Base-by-base conservation (phyloP, 2,329 filamentous ascomycete species). In the Furcasterigmium sp. region DNA sequence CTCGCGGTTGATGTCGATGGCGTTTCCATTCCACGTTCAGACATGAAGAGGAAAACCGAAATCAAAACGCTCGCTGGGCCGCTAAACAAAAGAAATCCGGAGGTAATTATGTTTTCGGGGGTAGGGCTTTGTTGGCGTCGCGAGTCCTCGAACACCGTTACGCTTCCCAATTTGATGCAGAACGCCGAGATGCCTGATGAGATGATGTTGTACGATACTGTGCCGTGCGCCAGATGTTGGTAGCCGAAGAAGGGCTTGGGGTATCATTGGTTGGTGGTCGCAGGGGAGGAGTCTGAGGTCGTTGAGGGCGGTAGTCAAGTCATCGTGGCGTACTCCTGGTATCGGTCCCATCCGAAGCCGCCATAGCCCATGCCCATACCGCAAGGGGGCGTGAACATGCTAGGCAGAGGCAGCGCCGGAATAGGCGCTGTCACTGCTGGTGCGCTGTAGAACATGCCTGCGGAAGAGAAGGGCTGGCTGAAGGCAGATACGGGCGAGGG, bases 291-390 rank as follows among this genome's bases (percentile, higher is more conserved):
- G 57, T 69, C 63, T 58, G 62, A 65, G 60, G 67, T 62, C 59
- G 61, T 64, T 51, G 68, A 60, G 61, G 67, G 58, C 80, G 75
- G 67, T 80, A 78, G 75, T 87, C 86, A 96, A 74, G 95, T 95
- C 53, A 85, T 90, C 50, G 87, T 84, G 54, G 87, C 78, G 63
- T 91, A 94, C 64, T 91, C 87, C 59, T 87, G 85, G 62, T 86
- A 89, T 55, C 85, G 77, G 63, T 87, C 88, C 87, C 89, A 95
- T 55, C 86, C 87, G 62, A 94, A 94, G 51, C 82, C 78, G 54
- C 80, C 78, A 70, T 86, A 90, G 47, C 82, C 84, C 48, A 83
- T 73, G 59, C 84, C 84, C 46, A 90, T 80, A 56, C 89, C 88
- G 67, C 91, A 97, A 62, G 88, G 88, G 48, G 85, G 82, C 55